phyloP scores from a whole-genome alignment of 2,329 filamentous ascomycete genomes.

The Neodidymelliopsis sp. region DNA sequence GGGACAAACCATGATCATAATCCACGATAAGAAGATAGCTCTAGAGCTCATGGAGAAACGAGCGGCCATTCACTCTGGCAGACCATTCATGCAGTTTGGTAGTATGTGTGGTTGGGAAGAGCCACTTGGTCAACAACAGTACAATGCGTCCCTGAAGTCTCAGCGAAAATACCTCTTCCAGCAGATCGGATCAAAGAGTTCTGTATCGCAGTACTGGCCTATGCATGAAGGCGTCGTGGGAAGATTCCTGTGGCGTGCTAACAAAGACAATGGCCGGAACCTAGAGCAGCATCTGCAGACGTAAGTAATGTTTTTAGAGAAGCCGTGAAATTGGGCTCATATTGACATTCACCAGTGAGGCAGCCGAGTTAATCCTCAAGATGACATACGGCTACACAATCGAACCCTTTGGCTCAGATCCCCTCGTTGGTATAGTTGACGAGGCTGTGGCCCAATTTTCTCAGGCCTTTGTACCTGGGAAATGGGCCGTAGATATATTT shows the following conservation, averaged over 20 bases:
- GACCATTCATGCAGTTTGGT: conserved; percentile 27
- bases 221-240: conserved; percentile 56
- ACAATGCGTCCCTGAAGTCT: conserved; percentile 45
- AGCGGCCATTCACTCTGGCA: conserved; percentile 30
- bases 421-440: conserved; percentile 54
- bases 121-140: conserved; percentile 44
- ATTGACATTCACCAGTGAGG: conserved; percentile 22
- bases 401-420: conserved; percentile 51
- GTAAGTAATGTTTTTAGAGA: conserved; percentile 29
- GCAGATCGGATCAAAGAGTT: conserved; percentile 55
- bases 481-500: conserved; percentile 57
- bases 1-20: conserved; percentile 34
- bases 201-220: conserved; percentile 50
- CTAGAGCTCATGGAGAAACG: conserved; percentile 35
- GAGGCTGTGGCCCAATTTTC: conserved; percentile 52
- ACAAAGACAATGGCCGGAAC: conserved; percentile 50
- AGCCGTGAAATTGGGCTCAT: neutral
- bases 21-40: conserved; percentile 33
- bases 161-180: conserved; percentile 57
- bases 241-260: conserved; percentile 54
- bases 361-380: conserved; percentile 37
- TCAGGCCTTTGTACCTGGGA: conserved; percentile 52
- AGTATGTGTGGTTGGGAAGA: conserved; percentile 50
- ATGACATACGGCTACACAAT: conserved; percentile 54
- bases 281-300: conserved; percentile 52